Conservation (phyloP, 1,139 yeast genomes). For the Scheffersomyces titani region DNA sequence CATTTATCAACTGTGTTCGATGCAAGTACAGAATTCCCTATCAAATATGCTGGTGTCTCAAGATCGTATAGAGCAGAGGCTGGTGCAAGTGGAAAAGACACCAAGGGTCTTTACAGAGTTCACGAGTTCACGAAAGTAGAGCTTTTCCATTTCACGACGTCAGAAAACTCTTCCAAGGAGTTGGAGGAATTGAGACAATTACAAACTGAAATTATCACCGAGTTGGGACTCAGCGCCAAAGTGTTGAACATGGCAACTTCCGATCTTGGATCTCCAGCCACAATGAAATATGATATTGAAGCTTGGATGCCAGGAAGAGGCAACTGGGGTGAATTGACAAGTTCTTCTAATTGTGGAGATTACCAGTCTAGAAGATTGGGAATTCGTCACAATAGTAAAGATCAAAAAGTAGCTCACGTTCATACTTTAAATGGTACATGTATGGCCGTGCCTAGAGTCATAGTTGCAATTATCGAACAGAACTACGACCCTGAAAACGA, state of each 20-base stretch:
- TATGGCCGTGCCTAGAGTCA: conserved; percentile 90
- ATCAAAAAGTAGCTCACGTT: conserved; percentile 50
- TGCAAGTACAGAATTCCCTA: conserved; percentile 40
- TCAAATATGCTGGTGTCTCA: conserved; percentile 75
- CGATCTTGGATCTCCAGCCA: conserved; percentile 94
- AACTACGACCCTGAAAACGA: conserved; percentile 62
- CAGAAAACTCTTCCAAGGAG: conserved; percentile 46
- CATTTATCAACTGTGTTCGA: conserved; percentile 36
- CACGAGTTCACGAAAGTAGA: conserved; percentile 99
- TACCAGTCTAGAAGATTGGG: conserved; percentile 85
- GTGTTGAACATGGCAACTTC: conserved; percentile 87
- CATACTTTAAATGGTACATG: conserved; percentile 96
- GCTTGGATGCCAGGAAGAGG: conserved; percentile 99
- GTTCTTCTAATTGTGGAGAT: conserved; percentile 90
- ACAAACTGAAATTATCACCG: conserved; percentile 64
- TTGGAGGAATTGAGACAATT: conserved; percentile 63
- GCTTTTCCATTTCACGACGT: conserved; percentile 72
- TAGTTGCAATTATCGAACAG: conserved; percentile 86
- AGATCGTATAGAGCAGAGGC: conserved; percentile 96
- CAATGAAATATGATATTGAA: conserved; percentile 88
- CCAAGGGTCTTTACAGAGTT: conserved; percentile 89
- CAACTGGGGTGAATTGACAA: conserved; percentile 89
- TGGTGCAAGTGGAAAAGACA: conserved; percentile 92
- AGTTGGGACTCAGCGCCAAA: conserved; percentile 77
- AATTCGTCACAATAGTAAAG: conserved; percentile 49